These are phyloP conservation scores for Brassica napus DNA, from an alignment of 345 rosid genomes.

Conservation along the genomic window DNA sequence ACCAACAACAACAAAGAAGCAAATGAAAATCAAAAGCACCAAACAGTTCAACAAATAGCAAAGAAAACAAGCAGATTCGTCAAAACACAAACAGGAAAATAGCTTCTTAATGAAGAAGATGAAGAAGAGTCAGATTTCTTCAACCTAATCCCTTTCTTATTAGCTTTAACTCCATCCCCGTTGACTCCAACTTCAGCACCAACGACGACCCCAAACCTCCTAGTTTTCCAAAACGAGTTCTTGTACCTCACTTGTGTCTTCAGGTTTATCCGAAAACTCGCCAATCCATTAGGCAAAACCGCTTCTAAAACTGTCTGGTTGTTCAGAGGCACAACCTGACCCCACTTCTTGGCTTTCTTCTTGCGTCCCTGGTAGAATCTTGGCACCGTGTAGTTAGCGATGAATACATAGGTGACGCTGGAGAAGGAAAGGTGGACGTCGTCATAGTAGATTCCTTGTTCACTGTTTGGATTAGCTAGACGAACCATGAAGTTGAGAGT, in stretches of 20 bases:
- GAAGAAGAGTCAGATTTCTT: slow-evolving; percentile 32
- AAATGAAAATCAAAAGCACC: not conserved
- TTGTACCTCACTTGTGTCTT: slow-evolving; percentile 63
- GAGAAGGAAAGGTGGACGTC: slow-evolving; percentile 47
- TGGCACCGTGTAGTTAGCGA: slow-evolving; percentile 33
- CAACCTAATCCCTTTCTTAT: slow-evolving; percentile 46
- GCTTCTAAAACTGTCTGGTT: slow-evolving; percentile 39
- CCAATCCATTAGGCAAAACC: slow-evolving; percentile 41
- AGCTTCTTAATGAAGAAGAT: slow-evolving; percentile 8
- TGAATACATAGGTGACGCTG: slow-evolving; percentile 18
- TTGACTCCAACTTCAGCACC: slow-evolving; percentile 57
- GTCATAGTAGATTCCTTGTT: slow-evolving; percentile 72
- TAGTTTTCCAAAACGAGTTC: slow-evolving; percentile 61
- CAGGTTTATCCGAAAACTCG: slow-evolving; percentile 63
- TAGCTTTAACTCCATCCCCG: slow-evolving; percentile 36
- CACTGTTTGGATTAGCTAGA: slow-evolving; percentile 65
- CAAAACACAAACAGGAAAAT: slow-evolving; percentile 21
- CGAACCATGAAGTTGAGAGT: slow-evolving; percentile 50
- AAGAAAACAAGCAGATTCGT: slow-evolving; percentile 23
- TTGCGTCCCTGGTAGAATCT: slow-evolving; percentile 59
- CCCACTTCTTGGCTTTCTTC: slow-evolving; percentile 44
- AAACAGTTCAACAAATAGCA: not conserved
- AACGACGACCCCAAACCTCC: slow-evolving; percentile 47
- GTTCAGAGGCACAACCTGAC: slow-evolving; percentile 24
- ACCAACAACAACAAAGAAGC: not conserved